phyloP scores from a whole-genome alignment of 176 grass and related monocot species.

The Carex cristatella region DNA sequence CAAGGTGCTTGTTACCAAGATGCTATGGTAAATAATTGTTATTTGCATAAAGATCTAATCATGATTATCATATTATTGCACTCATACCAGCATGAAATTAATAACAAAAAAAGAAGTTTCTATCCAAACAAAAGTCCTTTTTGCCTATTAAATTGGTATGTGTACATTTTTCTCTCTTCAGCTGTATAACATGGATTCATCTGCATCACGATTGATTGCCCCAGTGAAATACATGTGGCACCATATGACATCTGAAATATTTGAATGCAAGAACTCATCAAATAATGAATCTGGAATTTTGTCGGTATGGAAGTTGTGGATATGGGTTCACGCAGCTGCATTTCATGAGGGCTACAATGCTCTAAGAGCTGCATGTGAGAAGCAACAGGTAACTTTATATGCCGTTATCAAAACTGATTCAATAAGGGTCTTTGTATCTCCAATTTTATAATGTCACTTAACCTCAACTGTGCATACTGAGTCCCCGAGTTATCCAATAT shows the following conservation, averaged over 20 bases:
- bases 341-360: conserved; percentile 48
- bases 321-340: conserved; percentile 83
- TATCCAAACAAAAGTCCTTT: neutral
- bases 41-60: neutral
- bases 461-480: neutral
- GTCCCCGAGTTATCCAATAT: neutral
- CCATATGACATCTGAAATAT: conserved; percentile 19
- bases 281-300: conserved; percentile 12
- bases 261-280: conserved; percentile 6
- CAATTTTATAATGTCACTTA: neutral
- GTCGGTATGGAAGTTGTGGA: conserved; percentile 52
- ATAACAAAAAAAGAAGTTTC: neutral
- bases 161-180: conserved; percentile 23
- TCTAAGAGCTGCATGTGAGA: conserved; percentile 54
- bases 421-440: neutral
- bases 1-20: conserved; percentile 62
- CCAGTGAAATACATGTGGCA: conserved; percentile 84
- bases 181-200: conserved; percentile 45
- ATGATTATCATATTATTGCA: neutral
- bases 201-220: conserved; percentile 36
- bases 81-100: neutral
- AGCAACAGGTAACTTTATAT: conserved; percentile 27
- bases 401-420: neutral
- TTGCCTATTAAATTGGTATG: neutral
- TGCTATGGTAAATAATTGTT: conserved; percentile 62